phyloP scores from a whole-genome alignment of 2,329 filamentous ascomycete species.

The Myriosclerotinia duriaeana region DNA sequence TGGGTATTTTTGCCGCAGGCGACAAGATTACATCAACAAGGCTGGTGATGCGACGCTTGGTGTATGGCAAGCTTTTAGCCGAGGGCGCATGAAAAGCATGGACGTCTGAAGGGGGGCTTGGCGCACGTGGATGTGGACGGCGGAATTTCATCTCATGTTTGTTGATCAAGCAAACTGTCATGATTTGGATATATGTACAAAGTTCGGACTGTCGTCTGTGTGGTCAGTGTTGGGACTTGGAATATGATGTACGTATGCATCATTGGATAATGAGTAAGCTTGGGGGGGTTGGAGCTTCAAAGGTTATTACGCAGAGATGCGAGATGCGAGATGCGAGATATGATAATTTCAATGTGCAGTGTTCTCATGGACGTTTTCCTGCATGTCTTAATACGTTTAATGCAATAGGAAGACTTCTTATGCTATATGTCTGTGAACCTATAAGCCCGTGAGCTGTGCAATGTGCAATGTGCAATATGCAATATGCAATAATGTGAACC shows the following conservation, averaged over 20 bases:
- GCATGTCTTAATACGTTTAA: too few relatives aligned
- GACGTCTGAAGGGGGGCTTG: slow-evolving; percentile 12
- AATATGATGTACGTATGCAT: background rate
- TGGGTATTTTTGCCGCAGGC: background rate
- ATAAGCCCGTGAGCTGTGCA: too few relatives aligned
- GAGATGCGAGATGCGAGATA: too few relatives aligned
- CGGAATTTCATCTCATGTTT: background rate
- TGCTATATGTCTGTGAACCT: background rate
- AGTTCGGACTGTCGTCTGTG: background rate
- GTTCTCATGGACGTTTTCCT: background rate
- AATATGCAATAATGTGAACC: too few relatives aligned
- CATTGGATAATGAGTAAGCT: background rate
- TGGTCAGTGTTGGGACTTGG: background rate
- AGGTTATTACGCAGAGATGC: background rate
- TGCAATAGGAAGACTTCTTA: background rate
- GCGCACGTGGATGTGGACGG: background rate
- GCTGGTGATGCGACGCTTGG: background rate
- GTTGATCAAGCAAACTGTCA: background rate
- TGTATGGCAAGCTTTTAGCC: background rate
- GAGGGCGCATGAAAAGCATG: background rate
- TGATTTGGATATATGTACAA: background rate
- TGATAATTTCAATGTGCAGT: background rate
- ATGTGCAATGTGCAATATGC: background rate
- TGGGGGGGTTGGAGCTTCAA: background rate
- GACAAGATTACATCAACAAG: too few relatives aligned